Evolutionary conservation across 805 yeast genomes (phyloP).

Genomic region (Blastobotrys attinorum): DNA sequence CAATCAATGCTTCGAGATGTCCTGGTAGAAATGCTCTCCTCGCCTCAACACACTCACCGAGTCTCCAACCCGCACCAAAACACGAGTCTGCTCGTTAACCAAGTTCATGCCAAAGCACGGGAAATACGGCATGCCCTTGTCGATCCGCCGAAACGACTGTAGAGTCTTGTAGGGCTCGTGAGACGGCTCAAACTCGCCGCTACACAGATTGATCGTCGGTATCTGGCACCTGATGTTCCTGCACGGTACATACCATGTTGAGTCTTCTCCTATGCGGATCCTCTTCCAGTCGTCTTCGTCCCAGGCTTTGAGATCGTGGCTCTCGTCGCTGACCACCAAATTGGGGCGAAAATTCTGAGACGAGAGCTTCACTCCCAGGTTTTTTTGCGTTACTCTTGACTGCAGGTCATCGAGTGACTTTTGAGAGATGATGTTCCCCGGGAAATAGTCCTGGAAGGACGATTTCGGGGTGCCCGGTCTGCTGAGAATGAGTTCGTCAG

Average conservation of each 20-base stretch:
- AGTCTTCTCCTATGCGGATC: slow-evolving; percentile 17
- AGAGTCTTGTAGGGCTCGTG: slow-evolving; percentile 25
- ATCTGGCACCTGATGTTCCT: slow-evolving; percentile 27
- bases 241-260: slow-evolving; percentile 21
- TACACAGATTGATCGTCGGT: slow-evolving; percentile 24
- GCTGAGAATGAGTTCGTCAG: no score
- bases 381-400: slow-evolving; percentile 13
- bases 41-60: slow-evolving; percentile 15
- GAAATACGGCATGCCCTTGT: slow-evolving; percentile 18
- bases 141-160: slow-evolving; percentile 24
- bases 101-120: slow-evolving; percentile 29
- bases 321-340: slow-evolving; percentile 21
- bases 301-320: slow-evolving; percentile 27
- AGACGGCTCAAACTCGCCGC: slow-evolving; percentile 18
- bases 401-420: slow-evolving; percentile 22
- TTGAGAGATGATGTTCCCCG: slow-evolving; percentile 24
- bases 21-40: slow-evolving; percentile 14
- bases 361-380: slow-evolving; percentile 14
- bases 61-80: slow-evolving; percentile 24
- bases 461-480: slow-evolving; percentile 12
- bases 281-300: slow-evolving; percentile 28
- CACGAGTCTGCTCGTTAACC: slow-evolving; percentile 18
- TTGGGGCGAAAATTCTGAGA: slow-evolving; percentile 28
- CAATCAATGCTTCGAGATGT: no score
- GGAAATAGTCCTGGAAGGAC: slow-evolving; percentile 27